These are phyloP conservation scores for Globisporangium camurandrum DNA, from an alignment of 352 stramenopile species.

Conservation along the genomic window DNA sequence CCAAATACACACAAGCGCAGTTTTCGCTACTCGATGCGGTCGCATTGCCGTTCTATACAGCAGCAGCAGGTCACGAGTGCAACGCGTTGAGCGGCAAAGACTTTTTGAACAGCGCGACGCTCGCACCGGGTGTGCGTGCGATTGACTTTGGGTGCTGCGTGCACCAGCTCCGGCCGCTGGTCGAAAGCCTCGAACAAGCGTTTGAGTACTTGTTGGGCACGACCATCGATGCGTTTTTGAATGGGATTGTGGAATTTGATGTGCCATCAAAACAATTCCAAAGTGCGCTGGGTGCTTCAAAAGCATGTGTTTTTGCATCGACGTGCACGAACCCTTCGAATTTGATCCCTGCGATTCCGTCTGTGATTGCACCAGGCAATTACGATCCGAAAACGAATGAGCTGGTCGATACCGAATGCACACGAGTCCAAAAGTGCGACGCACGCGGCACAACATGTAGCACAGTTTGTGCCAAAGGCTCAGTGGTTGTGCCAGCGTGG, in stretches of 20 bases:
- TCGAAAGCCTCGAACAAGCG: constrained; percentile 41
- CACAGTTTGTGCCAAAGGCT: constrained; percentile 50
- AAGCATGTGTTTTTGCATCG: constrained; percentile 30
- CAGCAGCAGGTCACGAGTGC: constrained; percentile 14
- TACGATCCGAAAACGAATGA: constrained; percentile 17
- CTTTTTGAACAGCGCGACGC: constrained; percentile 7
- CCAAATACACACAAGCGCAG: constrained; percentile 25
- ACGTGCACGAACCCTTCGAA: constrained; percentile 39
- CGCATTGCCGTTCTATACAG: constrained; percentile 22
- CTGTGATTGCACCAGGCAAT: constrained; percentile 14
- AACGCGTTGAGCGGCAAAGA: constrained; percentile 3
- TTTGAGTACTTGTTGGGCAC: constrained; percentile 39
- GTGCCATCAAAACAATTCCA: constrained; percentile 19
- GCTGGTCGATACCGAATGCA: constrained; percentile 39
- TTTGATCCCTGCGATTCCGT: constrained; percentile 17
- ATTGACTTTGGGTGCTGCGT: constrained; percentile 10
- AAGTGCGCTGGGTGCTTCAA: constrained; percentile 19
- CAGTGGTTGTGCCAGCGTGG: constrained; percentile 48
- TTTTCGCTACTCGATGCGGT: constrained; percentile 23
- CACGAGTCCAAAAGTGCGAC: constrained; percentile 45
- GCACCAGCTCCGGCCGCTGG: constrained; percentile 20
- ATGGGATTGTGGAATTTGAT: constrained; percentile 22
- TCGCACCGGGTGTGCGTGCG: not conserved
- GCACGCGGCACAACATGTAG: constrained; percentile 44
- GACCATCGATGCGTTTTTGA: constrained; percentile 43